Base-by-base conservation (phyloP, 148 eudicot species). In the Amaranthus palmeri region DNA sequence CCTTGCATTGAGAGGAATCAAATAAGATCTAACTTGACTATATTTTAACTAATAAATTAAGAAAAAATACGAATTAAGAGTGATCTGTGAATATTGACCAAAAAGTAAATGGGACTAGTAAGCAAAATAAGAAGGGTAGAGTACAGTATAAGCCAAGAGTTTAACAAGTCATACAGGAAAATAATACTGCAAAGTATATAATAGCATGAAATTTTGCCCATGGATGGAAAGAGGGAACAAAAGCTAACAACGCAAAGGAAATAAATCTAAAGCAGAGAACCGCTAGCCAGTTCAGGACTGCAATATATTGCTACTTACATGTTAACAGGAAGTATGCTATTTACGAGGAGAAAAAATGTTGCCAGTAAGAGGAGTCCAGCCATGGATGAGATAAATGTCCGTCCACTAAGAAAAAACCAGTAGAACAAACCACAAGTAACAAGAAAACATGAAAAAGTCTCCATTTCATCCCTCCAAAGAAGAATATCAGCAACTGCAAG, bases 401-500 rank as follows among this genome's bases (percentile, higher is more conserved):
- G 75, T 74, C 87, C 93, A 67, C 84, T 80, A 10, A 88, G 83
- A 70, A 88, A 88, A 85, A 91, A 81, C 91, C 96, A 95, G 79
- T 88, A 83, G 79, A 81, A 89, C 49, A 89, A 71, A 48, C 76
- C 64, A 73, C 74, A 85, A 52, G 81, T 72, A 61, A 69, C 80
- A 69, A 85, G 81, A 74, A 95, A 95, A 81, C 75, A 87, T 54
- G 84, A 64, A 82, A 91, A 95, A 43, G 93, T 82, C 74, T 82
- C 90, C 93, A 77, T 89, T 85, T 95, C 97, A 73, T 95, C 90
- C 80, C 93, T 89, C 98, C 98, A 95, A 43, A 95, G 83, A 70
- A 95, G 80, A 73, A 93, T 76, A 68, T 93, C 93, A 69, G 97
- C 92, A 84, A 91, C 98, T 93, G 93, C 87, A n/a, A n/a, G n/a